Conservation (phyloP, 2,329 filamentous ascomycete genomes). For the Rhynchosporium secalis region DNA sequence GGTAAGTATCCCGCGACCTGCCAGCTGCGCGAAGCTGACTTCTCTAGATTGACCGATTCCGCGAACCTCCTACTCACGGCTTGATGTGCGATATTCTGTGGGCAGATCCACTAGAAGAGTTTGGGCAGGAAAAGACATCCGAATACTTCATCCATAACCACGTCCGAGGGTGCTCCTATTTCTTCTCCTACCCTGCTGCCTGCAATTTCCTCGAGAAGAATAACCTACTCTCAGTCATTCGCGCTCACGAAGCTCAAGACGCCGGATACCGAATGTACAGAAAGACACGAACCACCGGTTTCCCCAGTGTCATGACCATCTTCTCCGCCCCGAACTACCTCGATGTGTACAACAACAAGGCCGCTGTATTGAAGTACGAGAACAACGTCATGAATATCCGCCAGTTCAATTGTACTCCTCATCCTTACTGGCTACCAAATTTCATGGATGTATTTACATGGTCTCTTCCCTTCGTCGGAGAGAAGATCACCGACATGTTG, state of each 20-base stretch:
- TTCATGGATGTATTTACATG: conserved; percentile 99
- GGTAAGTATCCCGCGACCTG: conserved; percentile 50
- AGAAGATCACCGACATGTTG: conserved; percentile 99
- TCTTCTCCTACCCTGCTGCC: conserved; percentile 97
- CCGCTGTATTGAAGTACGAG: conserved; percentile 97
- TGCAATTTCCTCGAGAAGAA: conserved; percentile 99
- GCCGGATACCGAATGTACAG: conserved; percentile 99
- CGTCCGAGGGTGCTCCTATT: conserved; percentile 97
- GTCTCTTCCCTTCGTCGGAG: conserved; percentile 96
- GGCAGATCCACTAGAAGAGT: conserved; percentile 97
- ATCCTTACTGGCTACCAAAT: conserved; percentile 99
- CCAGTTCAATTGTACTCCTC: conserved; percentile 99
- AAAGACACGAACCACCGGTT: conserved; percentile 96
- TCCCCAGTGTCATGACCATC: conserved; percentile 99
- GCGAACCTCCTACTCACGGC: conserved; percentile 94
- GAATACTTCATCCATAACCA: conserved; percentile 99
- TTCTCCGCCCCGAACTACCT: conserved; percentile 99
- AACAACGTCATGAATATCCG: conserved; percentile 99
- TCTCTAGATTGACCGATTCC: conserved; percentile 87
- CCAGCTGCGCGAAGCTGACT: not conserved
- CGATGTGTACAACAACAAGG: conserved; percentile 99
- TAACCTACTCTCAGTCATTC: conserved; percentile 94
- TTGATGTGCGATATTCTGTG: conserved; percentile 99
- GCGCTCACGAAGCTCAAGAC: conserved; percentile 97
- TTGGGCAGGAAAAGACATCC: conserved; percentile 96